phyloP scores from a whole-genome alignment of 371 early-diverging fungal genomes.

The Batkoa obscura region DNA sequence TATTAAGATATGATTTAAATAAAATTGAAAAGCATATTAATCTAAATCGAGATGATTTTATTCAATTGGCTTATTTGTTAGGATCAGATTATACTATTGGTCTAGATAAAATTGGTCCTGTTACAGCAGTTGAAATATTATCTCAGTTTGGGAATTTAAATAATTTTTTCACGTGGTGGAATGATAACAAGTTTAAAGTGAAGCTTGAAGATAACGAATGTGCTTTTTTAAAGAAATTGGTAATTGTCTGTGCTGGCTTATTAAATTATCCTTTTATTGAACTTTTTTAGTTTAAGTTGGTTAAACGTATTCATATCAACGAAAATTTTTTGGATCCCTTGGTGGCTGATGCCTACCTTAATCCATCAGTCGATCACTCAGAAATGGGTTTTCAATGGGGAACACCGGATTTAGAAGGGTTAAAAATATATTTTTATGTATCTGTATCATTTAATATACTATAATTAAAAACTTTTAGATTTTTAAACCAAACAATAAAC shows the following conservation, averaged over 20 bases:
- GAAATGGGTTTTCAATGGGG: slow-evolving; percentile 60
- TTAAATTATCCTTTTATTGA: slow-evolving; percentile 12
- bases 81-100: slow-evolving; percentile 99
- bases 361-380: slow-evolving; percentile 59
- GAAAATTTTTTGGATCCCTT: slow-evolving; percentile 55
- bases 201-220: slow-evolving; percentile 27
- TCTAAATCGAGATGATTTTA: slow-evolving; percentile 48
- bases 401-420: slow-evolving; percentile 52
- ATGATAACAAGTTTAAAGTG: slow-evolving; percentile 14
- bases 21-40: slow-evolving; percentile 47
- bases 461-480: no score
- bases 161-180: slow-evolving; percentile 43
- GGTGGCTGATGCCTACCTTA: slow-evolving; percentile 57
- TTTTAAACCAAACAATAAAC: slow-evolving; percentile 18
- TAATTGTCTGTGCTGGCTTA: slow-evolving; percentile 8
- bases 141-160: slow-evolving; percentile 34
- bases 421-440: slow-evolving; percentile 24
- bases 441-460: not conserved
- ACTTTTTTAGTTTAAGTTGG: slow-evolving; percentile 21
- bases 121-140: slow-evolving; percentile 79
- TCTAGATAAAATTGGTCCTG: slow-evolving; percentile 80
- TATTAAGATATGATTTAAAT: slow-evolving; percentile 53
- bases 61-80: slow-evolving; percentile 74
- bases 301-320: slow-evolving; percentile 32
- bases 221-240: slow-evolving; percentile 30